These are phyloP conservation scores for Cyberlindnera xylosilytica DNA, from an alignment of 805 yeast genomes.

Conservation along the genomic window DNA sequence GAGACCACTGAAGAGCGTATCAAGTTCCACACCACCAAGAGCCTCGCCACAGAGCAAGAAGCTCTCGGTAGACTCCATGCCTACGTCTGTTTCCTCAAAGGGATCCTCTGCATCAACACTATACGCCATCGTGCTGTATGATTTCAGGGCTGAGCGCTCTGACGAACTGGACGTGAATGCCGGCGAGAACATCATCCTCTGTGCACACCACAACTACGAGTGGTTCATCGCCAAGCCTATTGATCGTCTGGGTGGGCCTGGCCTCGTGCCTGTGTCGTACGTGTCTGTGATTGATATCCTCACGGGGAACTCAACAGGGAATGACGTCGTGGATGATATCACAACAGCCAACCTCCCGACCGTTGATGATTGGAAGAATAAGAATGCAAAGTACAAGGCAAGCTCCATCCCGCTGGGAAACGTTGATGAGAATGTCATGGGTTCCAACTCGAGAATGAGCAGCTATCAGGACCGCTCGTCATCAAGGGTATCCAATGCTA, in stretches of 20 bases:
- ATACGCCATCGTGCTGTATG: conserved; percentile 84
- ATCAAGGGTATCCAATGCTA: conserved; percentile 6
- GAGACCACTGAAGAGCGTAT: conserved; percentile 33
- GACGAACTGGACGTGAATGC: conserved; percentile 84
- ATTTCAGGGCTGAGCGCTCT: conserved; percentile 68
- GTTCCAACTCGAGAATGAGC: conserved; percentile 4
- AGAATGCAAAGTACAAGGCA: conserved; percentile 90
- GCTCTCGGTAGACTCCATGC: conserved; percentile 20
- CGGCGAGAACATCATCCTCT: conserved; percentile 87
- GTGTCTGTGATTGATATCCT: conserved; percentile 81
- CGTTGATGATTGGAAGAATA: conserved; percentile 93
- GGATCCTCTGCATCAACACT: conserved; percentile 37
- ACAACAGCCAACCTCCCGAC: conserved; percentile 73
- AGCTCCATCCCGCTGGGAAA: conserved; percentile 73
- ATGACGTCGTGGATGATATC: conserved; percentile 57
- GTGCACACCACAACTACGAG: conserved; percentile 94
- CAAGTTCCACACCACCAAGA: conserved; percentile 5
- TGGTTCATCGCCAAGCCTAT: conserved; percentile 99
- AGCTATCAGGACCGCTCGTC: conserved; percentile 3
- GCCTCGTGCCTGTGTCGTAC: conserved; percentile 88
- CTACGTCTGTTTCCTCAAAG: conserved; percentile 22
- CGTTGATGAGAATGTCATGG: conserved; percentile 36
- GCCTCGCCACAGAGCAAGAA: conserved; percentile 17
- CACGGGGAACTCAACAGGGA: conserved; percentile 54
- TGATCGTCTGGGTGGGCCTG: conserved; percentile 94